Evolutionary conservation across 2,329 filamentous ascomycete genomes (phyloP), one percentile per base, ranked within the genome.

Genomic region (Fusarium decemcellulare): DNA sequence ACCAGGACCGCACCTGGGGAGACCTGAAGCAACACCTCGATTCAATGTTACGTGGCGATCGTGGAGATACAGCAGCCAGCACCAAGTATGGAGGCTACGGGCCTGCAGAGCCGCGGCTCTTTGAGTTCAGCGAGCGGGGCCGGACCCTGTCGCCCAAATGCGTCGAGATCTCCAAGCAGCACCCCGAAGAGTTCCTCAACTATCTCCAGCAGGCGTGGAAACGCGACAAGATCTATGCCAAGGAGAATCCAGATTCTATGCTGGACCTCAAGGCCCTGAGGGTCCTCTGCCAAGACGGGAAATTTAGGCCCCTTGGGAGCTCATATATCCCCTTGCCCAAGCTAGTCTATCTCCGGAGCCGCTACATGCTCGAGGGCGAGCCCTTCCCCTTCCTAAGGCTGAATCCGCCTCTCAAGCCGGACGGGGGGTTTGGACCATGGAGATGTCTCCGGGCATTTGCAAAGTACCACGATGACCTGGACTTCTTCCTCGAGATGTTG

Each of bases 401-500:
- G 6, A 55, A 73, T 27, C 59, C 62, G 4, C 59, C 71, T 0
- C 63, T 73, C 30, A 61, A 66, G 1, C 48, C 67, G 1, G 68
- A 73, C 7, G 71, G 71, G 0, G 66, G 71, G 0, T 66, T 72
- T 10, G 69, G 69, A 0, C 58, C 63, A 6, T 74, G 72, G 72
- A 57, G 51, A n/a, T 74, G 68, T 36, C 70, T 74, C 0, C 42
- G 65, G 12, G 56, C 68, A 9, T 64, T 74, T 59, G 62, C 68
- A n/a, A 68, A 58, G 32, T 55, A 63, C 12, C 59, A 56, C 23
- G 69, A 72, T 15, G 61, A 72, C 6, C 32, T 74, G 9, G 61
- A 72, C 37, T 74, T 74, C 16, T 74, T 69, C 48, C 57, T 74
- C n/a, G 71, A 73, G 29, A 71, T 74, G 57, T 40, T 74, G 54